phyloP scores from a whole-genome alignment of 169 alveolate species.

The Theileria sp. region DNA sequence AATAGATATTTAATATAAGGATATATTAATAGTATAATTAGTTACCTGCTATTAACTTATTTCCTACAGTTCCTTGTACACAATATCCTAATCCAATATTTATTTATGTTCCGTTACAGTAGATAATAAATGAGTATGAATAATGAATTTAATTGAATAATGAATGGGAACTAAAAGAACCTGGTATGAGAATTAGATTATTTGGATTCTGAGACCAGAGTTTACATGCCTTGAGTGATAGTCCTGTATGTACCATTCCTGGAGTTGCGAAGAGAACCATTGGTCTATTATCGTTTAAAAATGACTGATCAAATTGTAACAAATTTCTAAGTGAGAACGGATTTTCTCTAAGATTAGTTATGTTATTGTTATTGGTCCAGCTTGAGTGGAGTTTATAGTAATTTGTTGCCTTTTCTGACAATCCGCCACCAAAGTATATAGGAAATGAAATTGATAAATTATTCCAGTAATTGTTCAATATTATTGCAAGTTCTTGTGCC shows the following conservation, averaged over 20 bases:
- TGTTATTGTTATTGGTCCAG: conserved; percentile 91
- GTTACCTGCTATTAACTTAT: conserved; percentile 81
- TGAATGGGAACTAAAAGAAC: conserved; percentile 32
- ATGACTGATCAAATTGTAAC: conserved; percentile 86
- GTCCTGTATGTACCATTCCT: conserved; percentile 99
- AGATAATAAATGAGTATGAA: background rate
- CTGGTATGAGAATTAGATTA: conserved; percentile 95
- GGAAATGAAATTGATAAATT: conserved; percentile 89
- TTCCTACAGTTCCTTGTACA: conserved; percentile 97
- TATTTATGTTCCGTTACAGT: background rate
- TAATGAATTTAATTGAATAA: too few relatives aligned
- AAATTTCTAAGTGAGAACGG: conserved; percentile 91
- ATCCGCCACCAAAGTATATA: conserved; percentile 95
- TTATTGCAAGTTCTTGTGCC: conserved; percentile 96
- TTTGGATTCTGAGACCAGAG: conserved; percentile 93
- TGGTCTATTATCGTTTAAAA: conserved; percentile 90
- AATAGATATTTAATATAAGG: background rate
- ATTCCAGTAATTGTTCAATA: conserved; percentile 95
- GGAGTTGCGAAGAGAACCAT: conserved; percentile 99
- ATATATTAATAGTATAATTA: background rate
- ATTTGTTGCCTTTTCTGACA: conserved; percentile 95
- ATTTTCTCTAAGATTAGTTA: conserved; percentile 80
- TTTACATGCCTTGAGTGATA: conserved; percentile 92
- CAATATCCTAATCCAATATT: conserved; percentile 77
- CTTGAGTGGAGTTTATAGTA: conserved; percentile 91